Base-by-base conservation (phyloP, 345 rosid species). In the Excoecaria agallocha region DNA sequence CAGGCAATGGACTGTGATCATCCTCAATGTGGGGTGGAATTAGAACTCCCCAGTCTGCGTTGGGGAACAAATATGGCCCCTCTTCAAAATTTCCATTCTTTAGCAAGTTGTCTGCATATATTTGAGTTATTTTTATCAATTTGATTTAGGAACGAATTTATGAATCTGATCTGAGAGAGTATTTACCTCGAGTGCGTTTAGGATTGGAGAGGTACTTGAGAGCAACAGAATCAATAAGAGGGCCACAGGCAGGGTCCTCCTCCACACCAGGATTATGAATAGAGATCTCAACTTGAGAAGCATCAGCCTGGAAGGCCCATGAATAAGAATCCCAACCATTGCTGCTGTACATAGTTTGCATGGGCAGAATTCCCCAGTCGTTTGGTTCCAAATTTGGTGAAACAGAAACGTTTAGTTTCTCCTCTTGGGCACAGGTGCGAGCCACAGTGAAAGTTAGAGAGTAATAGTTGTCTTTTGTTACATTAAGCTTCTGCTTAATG, bases 281-380 rank as follows among this genome's bases (percentile, higher is more conserved):
- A 1, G 81, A 74, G 69, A 95, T 68, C 76, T 84, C 86, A 10
- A 87, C 72, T 20, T 70, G 59, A 5, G 78, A 45, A 4, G 76
- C 81, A 20, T 85, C 84, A 3, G 98, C 96, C 38, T 55, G 65
- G 74, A 94, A 94, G 1, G 87, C 92, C 97, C 98, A 91, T 0
- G 97, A 63, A 69, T 86, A 94, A 0, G 92, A 85, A 82, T 94
- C 98, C 97, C 97, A 94, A 0, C 96, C 98, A 35, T 80, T 85
- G 78, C 91, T 89, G 25, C 98, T 89, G 19, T 94, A 94, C 87
- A 87, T 82, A 1, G 98, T 94, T 62, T 94, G 97, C 69, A 94
- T 86, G 0, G 95, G 97, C 39, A 94, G 66, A 6, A 91, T 77
- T 8, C 98, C 97, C 22, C 82, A 85, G 74, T 90, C 98, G 0